Evolutionary conservation across 768 basidiomycete species (phyloP), one percentile per base, ranked within the genome.

Genomic region (Tulasnella sp.): DNA sequence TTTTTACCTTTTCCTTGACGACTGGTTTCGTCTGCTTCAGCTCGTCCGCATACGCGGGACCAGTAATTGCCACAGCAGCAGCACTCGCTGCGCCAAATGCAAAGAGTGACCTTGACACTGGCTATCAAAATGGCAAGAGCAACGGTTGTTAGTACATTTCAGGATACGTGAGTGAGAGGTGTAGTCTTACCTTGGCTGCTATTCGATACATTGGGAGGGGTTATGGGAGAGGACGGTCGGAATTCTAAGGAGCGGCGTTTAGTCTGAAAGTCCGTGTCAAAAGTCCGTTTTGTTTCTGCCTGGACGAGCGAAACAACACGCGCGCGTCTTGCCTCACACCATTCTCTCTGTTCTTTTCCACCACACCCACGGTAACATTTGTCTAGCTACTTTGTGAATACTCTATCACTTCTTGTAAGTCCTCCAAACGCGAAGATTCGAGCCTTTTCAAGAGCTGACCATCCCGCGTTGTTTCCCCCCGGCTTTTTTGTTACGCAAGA

Each of bases 21-120:
- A 69, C 36, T 69, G 69, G 42, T 14, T 25, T 71, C 69, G 25
- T 25, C 42, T 71, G n/a, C 69, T 64, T 64, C 29, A 64, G 12
- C 39, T 74, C 73, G 54, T 74, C 73, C 36, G 64, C 52, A 29
- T 58, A 54, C 17, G 38, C 34, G 58, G 73, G 73, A 54, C 73
- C 73, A 34, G 73, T 54, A n/a, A 54, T 29, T 31, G 73, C 36
- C 12, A 58, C 64, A 67, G 73, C 73, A 25, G 54, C 73, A 9
- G 52, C 45, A 58, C 73, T 54, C 17, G 73, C 73, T 2, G 52
- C 54, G 22, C 73, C 52, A 58, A 64, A 54, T 74, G 52, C 72
- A 49, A 74, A 34, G 36, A 74, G 39, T 14, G 64, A 67, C 73
- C 73, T 34, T 52, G 52, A 74, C 29, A 54, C 45, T 8, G 54